These are phyloP conservation scores for Salix suchowensis DNA, from an alignment of 345 rosid genomes.

Conservation along the genomic window DNA sequence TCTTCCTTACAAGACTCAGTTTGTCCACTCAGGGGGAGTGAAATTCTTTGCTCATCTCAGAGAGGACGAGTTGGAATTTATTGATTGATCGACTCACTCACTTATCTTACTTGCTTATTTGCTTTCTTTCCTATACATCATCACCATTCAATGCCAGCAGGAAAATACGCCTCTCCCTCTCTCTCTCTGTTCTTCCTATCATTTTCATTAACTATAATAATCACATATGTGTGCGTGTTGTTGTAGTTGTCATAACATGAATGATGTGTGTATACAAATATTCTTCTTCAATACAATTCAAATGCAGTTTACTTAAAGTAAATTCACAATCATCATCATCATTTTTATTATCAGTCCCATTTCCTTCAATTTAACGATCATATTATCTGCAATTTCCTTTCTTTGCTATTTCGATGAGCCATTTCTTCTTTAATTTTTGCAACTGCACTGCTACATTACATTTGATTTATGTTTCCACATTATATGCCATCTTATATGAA, in stretches of 20 bases:
- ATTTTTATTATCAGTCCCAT: background rate
- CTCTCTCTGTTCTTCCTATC: background rate
- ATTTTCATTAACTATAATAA: background rate
- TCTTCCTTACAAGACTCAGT: constrained; percentile 76
- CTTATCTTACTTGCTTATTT: background rate
- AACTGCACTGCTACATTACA: background rate
- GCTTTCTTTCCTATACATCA: background rate
- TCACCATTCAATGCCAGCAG: background rate
- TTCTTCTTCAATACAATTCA: background rate
- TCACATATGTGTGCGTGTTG: background rate
- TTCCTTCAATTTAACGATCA: background rate
- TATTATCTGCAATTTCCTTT: background rate
- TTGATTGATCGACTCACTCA: constrained; percentile 22
- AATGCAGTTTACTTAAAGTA: background rate
- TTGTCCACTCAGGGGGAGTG: constrained; percentile 62
- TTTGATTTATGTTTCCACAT: background rate
- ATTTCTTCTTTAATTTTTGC: background rate
- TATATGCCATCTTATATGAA: too few relatives aligned
- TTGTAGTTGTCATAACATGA: background rate
- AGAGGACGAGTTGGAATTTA: constrained; percentile 71
- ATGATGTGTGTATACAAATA: background rate
- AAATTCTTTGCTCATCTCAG: constrained; percentile 87
- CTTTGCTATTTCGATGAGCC: background rate
- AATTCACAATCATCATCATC: background rate
- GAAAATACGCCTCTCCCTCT: background rate